phyloP scores from a whole-genome alignment of 257 asterid species.

The Ilex asprella region DNA sequence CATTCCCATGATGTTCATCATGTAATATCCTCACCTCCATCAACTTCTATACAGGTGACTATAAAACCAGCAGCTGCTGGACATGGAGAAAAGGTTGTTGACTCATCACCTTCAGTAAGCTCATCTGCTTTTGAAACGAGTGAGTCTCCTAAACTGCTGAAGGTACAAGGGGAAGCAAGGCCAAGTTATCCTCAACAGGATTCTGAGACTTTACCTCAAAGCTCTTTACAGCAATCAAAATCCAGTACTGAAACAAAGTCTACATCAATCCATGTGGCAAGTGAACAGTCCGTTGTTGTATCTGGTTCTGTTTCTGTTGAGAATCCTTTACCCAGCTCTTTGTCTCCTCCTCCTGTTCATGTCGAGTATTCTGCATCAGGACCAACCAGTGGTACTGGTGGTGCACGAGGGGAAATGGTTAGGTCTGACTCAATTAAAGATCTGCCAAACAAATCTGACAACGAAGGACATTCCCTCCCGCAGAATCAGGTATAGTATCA shows the following conservation, averaged over 20 bases:
- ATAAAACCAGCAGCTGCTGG: conserved; percentile 55
- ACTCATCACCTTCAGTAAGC: conserved; percentile 25
- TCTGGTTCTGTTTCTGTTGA: conserved; percentile 28
- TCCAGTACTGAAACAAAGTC: conserved; percentile 32
- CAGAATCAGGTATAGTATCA: conserved; percentile 45
- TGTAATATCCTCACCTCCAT: conserved; percentile 1
- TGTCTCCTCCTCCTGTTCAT: neutral
- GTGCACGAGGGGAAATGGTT: conserved; percentile 14
- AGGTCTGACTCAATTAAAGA: conserved; percentile 29
- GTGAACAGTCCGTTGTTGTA: conserved; percentile 14
- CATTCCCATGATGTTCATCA: neutral
- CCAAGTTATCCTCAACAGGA: conserved; percentile 33
- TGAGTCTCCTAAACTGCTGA: conserved; percentile 33
- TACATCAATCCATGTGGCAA: conserved; percentile 16
- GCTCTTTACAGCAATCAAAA: conserved; percentile 33
- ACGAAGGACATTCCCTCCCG: conserved; percentile 6
- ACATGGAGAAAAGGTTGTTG: conserved; percentile 40
- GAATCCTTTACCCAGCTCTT: conserved; percentile 15
- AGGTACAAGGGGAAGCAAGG: conserved; percentile 22
- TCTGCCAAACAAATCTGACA: conserved; percentile 25
- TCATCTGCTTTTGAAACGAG: conserved; percentile 38
- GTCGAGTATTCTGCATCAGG: neutral
- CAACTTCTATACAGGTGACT: conserved; percentile 43
- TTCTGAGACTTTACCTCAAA: conserved; percentile 27
- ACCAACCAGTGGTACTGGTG: conserved; percentile 8